Evolutionary conservation across 495 filamentous ascomycete genomes (phyloP).

Genomic region (Xylaria curta): DNA sequence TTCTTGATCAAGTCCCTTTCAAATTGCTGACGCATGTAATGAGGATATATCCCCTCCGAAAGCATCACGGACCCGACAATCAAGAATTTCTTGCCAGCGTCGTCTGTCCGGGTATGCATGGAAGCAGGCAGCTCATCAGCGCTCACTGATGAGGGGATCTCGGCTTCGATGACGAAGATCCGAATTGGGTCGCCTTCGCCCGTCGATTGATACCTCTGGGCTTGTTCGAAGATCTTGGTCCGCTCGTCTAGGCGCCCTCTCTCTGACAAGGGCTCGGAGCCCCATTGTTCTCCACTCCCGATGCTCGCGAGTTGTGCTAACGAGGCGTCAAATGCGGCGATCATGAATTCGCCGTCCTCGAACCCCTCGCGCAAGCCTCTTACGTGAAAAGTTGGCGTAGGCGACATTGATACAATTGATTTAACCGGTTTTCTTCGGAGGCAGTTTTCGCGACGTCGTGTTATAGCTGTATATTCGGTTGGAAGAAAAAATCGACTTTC

Average conservation of each 20-base stretch:
- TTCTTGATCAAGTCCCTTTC: constrained; percentile 2
- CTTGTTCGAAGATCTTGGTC: neutral
- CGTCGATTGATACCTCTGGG: constrained; percentile 1
- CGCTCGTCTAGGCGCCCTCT: neutral
- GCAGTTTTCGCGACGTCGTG: neutral
- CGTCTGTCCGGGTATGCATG: neutral
- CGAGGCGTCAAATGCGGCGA: constrained; percentile 18
- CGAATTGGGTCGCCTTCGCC: constrained; percentile 12
- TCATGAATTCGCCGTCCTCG: constrained; percentile 12
- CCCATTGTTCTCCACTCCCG: constrained; percentile 18
- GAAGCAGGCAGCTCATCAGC: constrained; percentile 12
- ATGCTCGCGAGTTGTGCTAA: constrained; percentile 11
- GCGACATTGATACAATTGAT: constrained; percentile 2
- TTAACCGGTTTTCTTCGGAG: neutral
- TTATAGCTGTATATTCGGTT: neutral
- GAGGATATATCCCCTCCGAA: constrained; percentile 16
- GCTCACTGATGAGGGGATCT: neutral
- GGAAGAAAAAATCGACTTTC: neutral
- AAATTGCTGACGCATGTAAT: neutral
- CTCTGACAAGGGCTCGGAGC: neutral
- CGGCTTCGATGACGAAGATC: constrained; percentile 22
- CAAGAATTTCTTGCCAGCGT: neutral
- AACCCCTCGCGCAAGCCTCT: constrained; percentile 2
- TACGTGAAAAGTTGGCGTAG: constrained; percentile 12
- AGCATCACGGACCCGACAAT: constrained; percentile 17